A percentile compares a stretch with the other conserved stretches of the same genome.
Evolutionary conservation across 1,139 yeast species (phyloP).

Genomic region (Hemisphaericaspora xylofermentans): DNA sequence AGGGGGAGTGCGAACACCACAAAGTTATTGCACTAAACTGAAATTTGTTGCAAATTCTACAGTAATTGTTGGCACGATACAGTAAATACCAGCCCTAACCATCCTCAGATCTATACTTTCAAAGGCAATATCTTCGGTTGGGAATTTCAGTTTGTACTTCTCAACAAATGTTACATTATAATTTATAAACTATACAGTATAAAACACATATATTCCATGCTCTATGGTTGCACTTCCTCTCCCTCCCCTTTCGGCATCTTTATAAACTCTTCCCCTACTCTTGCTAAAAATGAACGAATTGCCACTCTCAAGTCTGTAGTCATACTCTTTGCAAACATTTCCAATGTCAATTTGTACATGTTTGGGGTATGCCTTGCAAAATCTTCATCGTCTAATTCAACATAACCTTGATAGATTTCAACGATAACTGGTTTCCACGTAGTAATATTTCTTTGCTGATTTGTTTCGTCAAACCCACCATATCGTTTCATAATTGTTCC

Average conservation of each 20-base stretch:
- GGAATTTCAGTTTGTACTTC: too few species aligned
- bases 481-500: conserved; percentile 68
- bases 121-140: too few species aligned
- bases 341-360: conserved; percentile 67
- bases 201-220: background rate
- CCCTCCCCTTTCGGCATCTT: background rate
- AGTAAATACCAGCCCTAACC: too few species aligned
- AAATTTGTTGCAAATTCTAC: background rate
- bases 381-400: conserved; percentile 74
- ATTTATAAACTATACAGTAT: background rate
- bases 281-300: conserved; percentile 59
- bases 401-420: conserved; percentile 79
- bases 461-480: conserved; percentile 67
- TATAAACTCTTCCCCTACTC: conserved; percentile 68
- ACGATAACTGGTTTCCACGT: conserved; percentile 93
- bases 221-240: background rate
- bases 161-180: too few species aligned
- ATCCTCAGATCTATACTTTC: too few species aligned
- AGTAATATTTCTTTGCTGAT: conserved; percentile 74
- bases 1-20: conserved; percentile 1
- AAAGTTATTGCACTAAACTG: background rate
- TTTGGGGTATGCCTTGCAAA: conserved; percentile 61
- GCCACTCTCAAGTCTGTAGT: conserved; percentile 69
- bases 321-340: conserved; percentile 66
- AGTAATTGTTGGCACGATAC: background rate